These are phyloP conservation scores for Pontederia crassipes DNA, from an alignment of 176 grass and related monocot genomes.

Conservation along the genomic window DNA sequence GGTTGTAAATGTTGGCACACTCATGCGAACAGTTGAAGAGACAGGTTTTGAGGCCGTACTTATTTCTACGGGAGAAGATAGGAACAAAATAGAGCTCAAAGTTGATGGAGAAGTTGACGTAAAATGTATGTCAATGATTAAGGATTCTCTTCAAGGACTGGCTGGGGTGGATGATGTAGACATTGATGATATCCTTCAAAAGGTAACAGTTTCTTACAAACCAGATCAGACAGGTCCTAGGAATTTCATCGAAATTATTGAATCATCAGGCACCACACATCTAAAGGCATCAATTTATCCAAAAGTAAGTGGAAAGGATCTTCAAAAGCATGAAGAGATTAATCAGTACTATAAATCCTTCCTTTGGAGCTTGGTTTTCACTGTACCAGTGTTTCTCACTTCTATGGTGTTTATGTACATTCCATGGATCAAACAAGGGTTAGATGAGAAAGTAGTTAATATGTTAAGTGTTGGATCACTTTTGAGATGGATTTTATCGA, in stretches of 20 bases:
- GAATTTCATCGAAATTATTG: constrained; percentile 75
- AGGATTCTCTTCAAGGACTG: constrained; percentile 68
- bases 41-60: constrained; percentile 69
- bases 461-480: constrained; percentile 79
- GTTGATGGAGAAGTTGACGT: constrained; percentile 44
- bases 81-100: constrained; percentile 63
- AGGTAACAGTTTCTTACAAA: constrained; percentile 73
- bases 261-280: constrained; percentile 43
- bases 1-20: constrained; percentile 32
- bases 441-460: constrained; percentile 70
- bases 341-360: constrained; percentile 60
- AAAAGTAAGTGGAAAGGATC: constrained; percentile 57
- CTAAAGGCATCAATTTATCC: constrained; percentile 66
- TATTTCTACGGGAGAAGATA: constrained; percentile 75
- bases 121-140: constrained; percentile 38
- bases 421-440: constrained; percentile 39
- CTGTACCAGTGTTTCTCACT: constrained; percentile 77
- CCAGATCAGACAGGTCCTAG: constrained; percentile 77
- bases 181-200: constrained; percentile 42
- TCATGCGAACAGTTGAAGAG: constrained; percentile 50
- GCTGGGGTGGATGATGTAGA: constrained; percentile 58
- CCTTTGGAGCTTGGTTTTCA: constrained; percentile 85
- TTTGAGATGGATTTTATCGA: constrained; percentile 75
- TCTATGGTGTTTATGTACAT: constrained; percentile 99
- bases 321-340: constrained; percentile 63